phyloP scores from a whole-genome alignment of 2,329 filamentous ascomycete genomes.

The Drechslerella coelobrocha region DNA sequence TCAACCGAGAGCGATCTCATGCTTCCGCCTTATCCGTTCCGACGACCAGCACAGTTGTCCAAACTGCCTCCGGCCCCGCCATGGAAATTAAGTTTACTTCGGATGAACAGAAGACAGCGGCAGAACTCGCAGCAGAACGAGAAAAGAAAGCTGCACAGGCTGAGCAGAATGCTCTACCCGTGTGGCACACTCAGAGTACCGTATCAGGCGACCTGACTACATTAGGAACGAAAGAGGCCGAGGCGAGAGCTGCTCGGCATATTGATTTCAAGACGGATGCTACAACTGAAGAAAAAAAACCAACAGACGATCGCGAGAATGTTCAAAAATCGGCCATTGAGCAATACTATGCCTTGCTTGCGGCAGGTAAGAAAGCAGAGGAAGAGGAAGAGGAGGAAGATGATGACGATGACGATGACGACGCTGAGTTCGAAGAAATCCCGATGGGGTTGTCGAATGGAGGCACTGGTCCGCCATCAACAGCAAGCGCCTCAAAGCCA shows the following conservation, averaged over 20 bases:
- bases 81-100: conserved; percentile 63
- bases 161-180: conserved; percentile 63
- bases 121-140: conserved; percentile 61
- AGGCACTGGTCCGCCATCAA: conserved; percentile 56
- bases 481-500: conserved; percentile 56
- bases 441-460: conserved; percentile 57
- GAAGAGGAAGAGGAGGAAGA: conserved; percentile 59
- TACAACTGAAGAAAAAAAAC: conserved; percentile 51
- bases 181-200: conserved; percentile 64
- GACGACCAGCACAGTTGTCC: conserved; percentile 20
- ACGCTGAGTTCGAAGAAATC: conserved; percentile 61
- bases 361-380: conserved; percentile 59
- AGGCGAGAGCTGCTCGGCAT: conserved; percentile 52
- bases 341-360: conserved; percentile 54
- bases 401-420: conserved; percentile 61
- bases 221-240: conserved; percentile 54
- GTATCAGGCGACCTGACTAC: conserved; percentile 57
- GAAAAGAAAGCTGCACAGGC: conserved; percentile 62
- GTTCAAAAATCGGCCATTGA: conserved; percentile 54
- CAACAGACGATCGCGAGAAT: conserved; percentile 46
- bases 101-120: conserved; percentile 61
- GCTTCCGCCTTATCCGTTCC: conserved; percentile 46
- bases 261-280: conserved; percentile 55
- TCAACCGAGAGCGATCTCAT: conserved; percentile 51
- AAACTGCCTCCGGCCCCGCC: conserved; percentile 53